A percentile compares a stretch with the other conserved stretches of the same genome.
Conservation (phyloP, 768 basidiomycete genomes). For the Melanogaster broomeanus region DNA sequence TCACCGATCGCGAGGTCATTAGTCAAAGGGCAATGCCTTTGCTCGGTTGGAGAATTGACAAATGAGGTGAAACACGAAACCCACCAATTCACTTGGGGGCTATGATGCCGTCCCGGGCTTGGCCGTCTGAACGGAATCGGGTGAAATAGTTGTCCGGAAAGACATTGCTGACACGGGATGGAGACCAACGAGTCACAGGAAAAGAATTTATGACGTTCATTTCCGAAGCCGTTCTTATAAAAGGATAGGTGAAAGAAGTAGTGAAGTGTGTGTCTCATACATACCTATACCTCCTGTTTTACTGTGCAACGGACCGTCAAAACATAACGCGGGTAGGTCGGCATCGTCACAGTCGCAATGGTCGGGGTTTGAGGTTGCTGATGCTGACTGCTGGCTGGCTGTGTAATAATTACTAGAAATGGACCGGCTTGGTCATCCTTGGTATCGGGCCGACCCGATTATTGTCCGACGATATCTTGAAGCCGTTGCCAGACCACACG, state of each 20-base stretch:
- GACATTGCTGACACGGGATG: constrained; percentile 22
- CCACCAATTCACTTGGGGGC: constrained; percentile 21
- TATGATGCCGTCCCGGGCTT: constrained; percentile 28
- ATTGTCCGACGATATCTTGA: constrained; percentile 36
- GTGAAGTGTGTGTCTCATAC: constrained; percentile 18
- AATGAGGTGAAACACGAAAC: too few relatives aligned
- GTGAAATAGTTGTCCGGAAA: constrained; percentile 29
- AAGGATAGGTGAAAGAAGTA: constrained; percentile 17
- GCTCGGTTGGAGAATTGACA: constrained; percentile 22
- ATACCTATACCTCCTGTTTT: constrained; percentile 18
- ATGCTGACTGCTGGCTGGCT: too few relatives aligned
- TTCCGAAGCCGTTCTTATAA: constrained; percentile 34
- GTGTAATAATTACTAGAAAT: constrained; percentile 29
- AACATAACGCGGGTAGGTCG: constrained; percentile 17
- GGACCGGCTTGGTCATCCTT: constrained; percentile 36
- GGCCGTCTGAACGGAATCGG: constrained; percentile 31
- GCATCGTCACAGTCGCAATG: constrained; percentile 15
- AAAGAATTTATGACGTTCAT: constrained; percentile 29
- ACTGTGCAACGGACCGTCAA: constrained; percentile 4
- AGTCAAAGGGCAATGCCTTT: constrained; percentile 34
- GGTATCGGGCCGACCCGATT: constrained; percentile 39
- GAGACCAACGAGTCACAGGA: constrained; percentile 26
- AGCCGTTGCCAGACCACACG: constrained; percentile 16
- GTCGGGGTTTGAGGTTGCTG: too few relatives aligned
- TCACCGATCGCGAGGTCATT: constrained; percentile 22